Conservation (phyloP, 768 basidiomycete genomes). For the Rossbeevera mucosa region DNA sequence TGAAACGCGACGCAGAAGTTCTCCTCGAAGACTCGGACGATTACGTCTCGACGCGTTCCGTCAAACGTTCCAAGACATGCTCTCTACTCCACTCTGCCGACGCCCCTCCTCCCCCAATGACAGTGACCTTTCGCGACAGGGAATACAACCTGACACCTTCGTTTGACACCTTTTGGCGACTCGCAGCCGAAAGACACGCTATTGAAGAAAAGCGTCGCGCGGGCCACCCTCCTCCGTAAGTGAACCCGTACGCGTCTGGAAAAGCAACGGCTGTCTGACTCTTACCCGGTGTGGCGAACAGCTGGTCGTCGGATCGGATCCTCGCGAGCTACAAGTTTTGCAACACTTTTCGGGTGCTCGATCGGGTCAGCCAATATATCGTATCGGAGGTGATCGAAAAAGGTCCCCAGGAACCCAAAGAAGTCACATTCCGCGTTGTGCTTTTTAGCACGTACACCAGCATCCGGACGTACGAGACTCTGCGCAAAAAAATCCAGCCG, state of each 20-base stretch:
- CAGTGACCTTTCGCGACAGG: slow-evolving; percentile 33
- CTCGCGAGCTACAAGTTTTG: slow-evolving; percentile 58
- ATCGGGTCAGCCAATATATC: slow-evolving; percentile 66
- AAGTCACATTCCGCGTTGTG: slow-evolving; percentile 66
- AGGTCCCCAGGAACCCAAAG: slow-evolving; percentile 54
- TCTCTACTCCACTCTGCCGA: slow-evolving; percentile 16
- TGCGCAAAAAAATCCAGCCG: slow-evolving; percentile 48
- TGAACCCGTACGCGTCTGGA: slow-evolving; percentile 8
- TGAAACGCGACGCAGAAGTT: slow-evolving; percentile 20
- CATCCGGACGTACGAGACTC: slow-evolving; percentile 66
- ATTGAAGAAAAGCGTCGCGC: slow-evolving; percentile 52
- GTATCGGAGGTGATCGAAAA: slow-evolving; percentile 64
- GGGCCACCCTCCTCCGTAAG: slow-evolving; percentile 50
- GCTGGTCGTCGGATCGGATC: slow-evolving; percentile 67
- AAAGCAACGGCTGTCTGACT: slow-evolving; percentile 13
- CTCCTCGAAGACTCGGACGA: slow-evolving; percentile 6
- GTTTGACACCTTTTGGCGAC: slow-evolving; percentile 60
- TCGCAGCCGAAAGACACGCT: slow-evolving; percentile 53
- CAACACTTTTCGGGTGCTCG: slow-evolving; percentile 71
- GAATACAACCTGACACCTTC: slow-evolving; percentile 44
- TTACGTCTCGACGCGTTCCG: slow-evolving; percentile 9
- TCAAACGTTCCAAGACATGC: slow-evolving; percentile 23
- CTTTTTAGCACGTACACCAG: slow-evolving; percentile 71
- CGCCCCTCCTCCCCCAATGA: slow-evolving; percentile 21
- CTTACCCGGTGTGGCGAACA: slow-evolving; percentile 20